phyloP scores from a whole-genome alignment of 2,329 filamentous ascomycete species.

The Colletotrichum lini region DNA sequence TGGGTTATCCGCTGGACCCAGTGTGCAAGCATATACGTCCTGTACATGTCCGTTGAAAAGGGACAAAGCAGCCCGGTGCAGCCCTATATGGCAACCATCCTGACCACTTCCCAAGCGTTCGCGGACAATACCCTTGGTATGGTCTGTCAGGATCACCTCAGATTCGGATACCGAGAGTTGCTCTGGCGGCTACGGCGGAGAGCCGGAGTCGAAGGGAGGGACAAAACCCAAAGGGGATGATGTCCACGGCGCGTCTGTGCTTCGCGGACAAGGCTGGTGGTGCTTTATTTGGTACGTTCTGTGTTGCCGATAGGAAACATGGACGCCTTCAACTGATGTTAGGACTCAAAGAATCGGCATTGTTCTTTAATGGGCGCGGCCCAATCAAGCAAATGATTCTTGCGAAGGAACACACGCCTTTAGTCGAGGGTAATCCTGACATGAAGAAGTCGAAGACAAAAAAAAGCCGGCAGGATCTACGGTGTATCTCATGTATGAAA shows the following conservation, averaged over 20 bases:
- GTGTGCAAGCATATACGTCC: neutral
- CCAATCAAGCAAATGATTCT: neutral
- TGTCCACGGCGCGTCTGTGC: conserved; percentile 24
- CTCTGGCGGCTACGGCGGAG: conserved; percentile 10
- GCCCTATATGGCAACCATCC: neutral
- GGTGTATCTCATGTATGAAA: neutral
- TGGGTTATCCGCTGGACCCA: neutral
- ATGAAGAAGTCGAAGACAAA: neutral
- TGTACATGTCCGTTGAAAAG: neutral
- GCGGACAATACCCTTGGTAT: neutral
- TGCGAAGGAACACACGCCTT: neutral
- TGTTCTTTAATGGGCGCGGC: neutral
- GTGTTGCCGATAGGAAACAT: conserved; percentile 10
- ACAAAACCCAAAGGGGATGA: conserved; percentile 1
- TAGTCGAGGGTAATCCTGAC: neutral
- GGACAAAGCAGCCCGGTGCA: conserved; percentile 6
- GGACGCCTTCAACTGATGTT: neutral
- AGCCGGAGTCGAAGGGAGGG: conserved; percentile 4
- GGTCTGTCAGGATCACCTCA: conserved; percentile 1
- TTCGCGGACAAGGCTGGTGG: neutral
- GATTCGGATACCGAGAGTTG: neutral
- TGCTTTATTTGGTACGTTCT: conserved; percentile 6
- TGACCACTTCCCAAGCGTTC: conserved; percentile 2
- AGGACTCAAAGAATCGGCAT: neutral
- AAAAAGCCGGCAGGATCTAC: conserved; percentile 1